Conservation (phyloP, 257 asterid species). For the Gardenia jasminoides region DNA sequence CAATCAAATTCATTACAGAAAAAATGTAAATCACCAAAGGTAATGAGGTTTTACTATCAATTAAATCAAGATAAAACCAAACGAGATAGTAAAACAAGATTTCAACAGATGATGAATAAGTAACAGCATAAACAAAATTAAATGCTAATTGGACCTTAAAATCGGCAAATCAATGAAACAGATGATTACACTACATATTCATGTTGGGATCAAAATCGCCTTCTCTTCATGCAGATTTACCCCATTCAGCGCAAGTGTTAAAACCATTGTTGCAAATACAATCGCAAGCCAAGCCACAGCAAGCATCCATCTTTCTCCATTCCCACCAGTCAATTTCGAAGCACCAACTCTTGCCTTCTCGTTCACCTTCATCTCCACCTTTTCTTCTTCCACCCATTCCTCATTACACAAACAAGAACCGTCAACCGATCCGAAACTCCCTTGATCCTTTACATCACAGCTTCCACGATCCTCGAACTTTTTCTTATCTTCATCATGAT, state of each 20-base stretch:
- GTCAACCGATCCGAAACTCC: background rate
- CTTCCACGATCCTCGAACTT: background rate
- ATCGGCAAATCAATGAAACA: background rate
- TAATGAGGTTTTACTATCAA: background rate
- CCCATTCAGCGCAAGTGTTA: background rate
- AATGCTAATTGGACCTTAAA: background rate
- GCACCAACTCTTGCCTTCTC: background rate
- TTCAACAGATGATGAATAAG: background rate
- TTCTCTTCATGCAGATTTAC: background rate
- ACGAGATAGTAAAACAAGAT: no score
- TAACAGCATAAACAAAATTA: background rate
- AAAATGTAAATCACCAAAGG: background rate
- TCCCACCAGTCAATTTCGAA: background rate
- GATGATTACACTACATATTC: background rate
- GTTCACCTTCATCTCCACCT: background rate
- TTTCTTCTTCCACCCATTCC: background rate
- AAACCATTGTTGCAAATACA: background rate
- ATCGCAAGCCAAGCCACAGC: conserved; percentile 1
- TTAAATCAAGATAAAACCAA: background rate
- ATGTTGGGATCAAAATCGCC: conserved; percentile 11
- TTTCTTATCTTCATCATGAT: background rate
- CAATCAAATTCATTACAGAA: background rate
- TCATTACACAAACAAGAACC: background rate
- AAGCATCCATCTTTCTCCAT: conserved; percentile 2
- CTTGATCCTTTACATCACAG: background rate